Base-by-base conservation (phyloP, 2,329 filamentous ascomycete genomes). In the Trichoderma polysporum region DNA sequence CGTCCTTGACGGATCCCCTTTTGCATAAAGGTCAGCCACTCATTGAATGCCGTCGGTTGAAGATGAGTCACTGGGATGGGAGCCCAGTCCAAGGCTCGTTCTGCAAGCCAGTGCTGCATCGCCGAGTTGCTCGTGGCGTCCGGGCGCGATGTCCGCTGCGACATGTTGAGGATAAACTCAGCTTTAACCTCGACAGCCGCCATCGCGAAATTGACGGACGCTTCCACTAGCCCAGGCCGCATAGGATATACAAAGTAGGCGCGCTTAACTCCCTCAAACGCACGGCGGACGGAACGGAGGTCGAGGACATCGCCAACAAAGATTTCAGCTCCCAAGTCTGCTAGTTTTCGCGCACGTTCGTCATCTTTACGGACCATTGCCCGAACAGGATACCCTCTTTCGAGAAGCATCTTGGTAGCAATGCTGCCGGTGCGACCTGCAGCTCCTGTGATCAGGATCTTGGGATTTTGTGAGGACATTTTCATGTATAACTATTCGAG, bases 101-200 rank as follows among this genome's bases (percentile, higher is more conserved):
- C 31, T 1, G 22, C 33, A 50, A 61, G 58, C 45, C 41, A 37
- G 2, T 35, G 29, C 12, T 39, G 53, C 53, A 57, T 33, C n/a
- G 53, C 53, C 17, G 53, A 57, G 12, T 57, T 33, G 13, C 53
- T 57, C 3, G 53, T 57, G 13, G 53, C 53, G 39, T 57, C 53
- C 3, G 53, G 53, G 2, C 53, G 22, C 3, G 33, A 37, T 2
- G 33, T 57, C 53, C 53, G 31, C 53, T 57, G 53, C 33, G 53
- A 57, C 7, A 57, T 57, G 33, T 57, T 57, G 22, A 57, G 53
- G 7, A 57, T 57, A 25, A 57, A 57, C 33, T 57, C 53, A 27
- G 53, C 53, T 22, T 57, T 39, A 15, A 33, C 53, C 17, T 57
- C 53, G 7, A 57, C 39, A 27, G 53, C 53, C 22, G 53, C 53